phyloP scores from a whole-genome alignment of 2,329 filamentous ascomycete species.

The Tolypocladium ovalisporum region DNA sequence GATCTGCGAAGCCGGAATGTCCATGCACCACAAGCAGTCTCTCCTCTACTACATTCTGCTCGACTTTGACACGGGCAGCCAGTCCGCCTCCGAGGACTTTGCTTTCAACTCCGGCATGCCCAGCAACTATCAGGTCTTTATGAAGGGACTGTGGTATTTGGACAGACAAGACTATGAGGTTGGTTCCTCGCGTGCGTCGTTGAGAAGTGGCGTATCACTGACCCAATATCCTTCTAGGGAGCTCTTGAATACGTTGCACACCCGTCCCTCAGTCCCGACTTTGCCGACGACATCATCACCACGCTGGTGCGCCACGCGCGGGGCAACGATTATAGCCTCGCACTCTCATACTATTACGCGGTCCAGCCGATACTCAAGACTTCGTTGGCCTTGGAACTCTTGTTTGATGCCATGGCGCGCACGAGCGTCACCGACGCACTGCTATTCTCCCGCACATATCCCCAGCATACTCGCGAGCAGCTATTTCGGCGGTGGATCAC shows the following conservation, averaged over 20 bases:
- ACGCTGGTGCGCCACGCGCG: slow-evolving; percentile 53
- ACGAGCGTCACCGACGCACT: slow-evolving; percentile 64
- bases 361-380: slow-evolving; percentile 62
- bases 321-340: slow-evolving; percentile 49
- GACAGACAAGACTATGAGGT: slow-evolving; percentile 62
- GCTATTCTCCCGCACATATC: slow-evolving; percentile 57
- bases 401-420: slow-evolving; percentile 58
- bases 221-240: slow-evolving; percentile 23
- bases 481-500: slow-evolving; percentile 58
- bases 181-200: slow-evolving; percentile 1
- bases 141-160: slow-evolving; percentile 73
- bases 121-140: slow-evolving; percentile 66
- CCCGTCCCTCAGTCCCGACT: slow-evolving; percentile 69
- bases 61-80: slow-evolving; percentile 52
- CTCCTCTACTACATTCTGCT: slow-evolving; percentile 76
- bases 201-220: neutral
- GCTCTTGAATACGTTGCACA: slow-evolving; percentile 70
- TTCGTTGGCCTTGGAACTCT: slow-evolving; percentile 48
- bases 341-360: slow-evolving; percentile 69
- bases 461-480: slow-evolving; percentile 47
- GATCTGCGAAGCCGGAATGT: slow-evolving; percentile 53
- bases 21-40: slow-evolving; percentile 69
- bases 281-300: slow-evolving; percentile 70
- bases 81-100: slow-evolving; percentile 44
- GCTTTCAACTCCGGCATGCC: slow-evolving; percentile 55